Evolutionary conservation across 345 rosid genomes (phyloP).

Genomic region (Acer negundo): DNA sequence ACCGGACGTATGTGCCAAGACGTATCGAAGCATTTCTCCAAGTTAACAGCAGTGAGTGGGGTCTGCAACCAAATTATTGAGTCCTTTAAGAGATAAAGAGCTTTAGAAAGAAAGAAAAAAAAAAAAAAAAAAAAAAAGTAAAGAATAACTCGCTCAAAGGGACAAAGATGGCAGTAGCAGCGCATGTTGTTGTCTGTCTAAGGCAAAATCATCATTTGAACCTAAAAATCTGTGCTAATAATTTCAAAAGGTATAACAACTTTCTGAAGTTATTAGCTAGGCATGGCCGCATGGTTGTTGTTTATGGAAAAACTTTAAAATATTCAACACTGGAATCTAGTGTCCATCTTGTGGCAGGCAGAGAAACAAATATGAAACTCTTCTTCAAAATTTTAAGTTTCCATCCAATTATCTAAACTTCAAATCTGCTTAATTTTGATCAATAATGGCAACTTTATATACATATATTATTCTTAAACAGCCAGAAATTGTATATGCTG

Average conservation of each 20-base stretch:
- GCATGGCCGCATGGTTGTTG: neutral
- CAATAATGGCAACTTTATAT: neutral
- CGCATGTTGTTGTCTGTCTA: conserved; percentile 23
- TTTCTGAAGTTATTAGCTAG: conserved; percentile 11
- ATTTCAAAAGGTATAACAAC: conserved; percentile 3
- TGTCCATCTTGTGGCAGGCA: conserved; percentile 33
- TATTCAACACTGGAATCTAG: conserved; percentile 26
- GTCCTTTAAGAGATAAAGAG: conserved; percentile 22
- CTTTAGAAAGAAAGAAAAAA: conserved; percentile 5
- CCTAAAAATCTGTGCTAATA: conserved; percentile 18
- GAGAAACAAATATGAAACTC: conserved; percentile 8
- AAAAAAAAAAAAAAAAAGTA: conserved; percentile 8
- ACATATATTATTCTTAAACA: neutral
- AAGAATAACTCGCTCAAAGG: conserved; percentile 16
- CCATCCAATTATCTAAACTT: too few species aligned
- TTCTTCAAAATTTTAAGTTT: neutral
- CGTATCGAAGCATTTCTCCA: too few species aligned
- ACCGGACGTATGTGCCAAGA: too few species aligned
- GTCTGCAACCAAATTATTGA: conserved; percentile 32
- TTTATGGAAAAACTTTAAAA: conserved; percentile 14
- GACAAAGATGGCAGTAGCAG: conserved; percentile 28
- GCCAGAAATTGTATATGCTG: neutral
- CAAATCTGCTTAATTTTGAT: neutral
- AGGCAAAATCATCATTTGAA: conserved; percentile 18
- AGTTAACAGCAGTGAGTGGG: conserved; percentile 14